Base-by-base conservation (phyloP, 1,284 basidiomycete genomes). In the Sparassis latifolia region DNA sequence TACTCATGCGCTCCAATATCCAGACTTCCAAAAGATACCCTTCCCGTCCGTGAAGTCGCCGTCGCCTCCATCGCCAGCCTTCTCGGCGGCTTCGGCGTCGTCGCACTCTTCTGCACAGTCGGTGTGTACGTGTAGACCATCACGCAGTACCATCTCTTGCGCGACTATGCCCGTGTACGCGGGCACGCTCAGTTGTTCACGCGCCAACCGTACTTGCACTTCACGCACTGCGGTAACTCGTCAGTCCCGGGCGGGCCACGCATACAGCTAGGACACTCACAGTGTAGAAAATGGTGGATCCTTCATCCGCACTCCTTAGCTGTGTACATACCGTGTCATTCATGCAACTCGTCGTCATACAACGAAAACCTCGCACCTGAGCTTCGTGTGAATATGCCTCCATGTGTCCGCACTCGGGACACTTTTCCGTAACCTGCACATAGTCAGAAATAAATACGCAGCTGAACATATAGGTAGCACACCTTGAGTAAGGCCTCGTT, bases 301-400 rank as follows among this genome's bases (percentile, higher is more conserved):
- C 92, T 74, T 94, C 92, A 68, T 95, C 92, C 33, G 90, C 92
- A 58, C 89, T 89, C 49, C 92, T 80, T 61, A 93, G 73, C 84
- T 93, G 71, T 62, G 20, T 20, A 20, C 20, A 20, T 20, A 66
- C 62, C 5, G 29, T 35, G 44, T 9, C 27, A 42, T 42, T 28
- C 6, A 12, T 5, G 28, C 28, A 7, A 38, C 7, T 38, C n/a
- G 35, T n/a, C n/a, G 7, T 38, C 35, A 7, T 38, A 6, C 6
- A 28, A 12, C 10, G 40, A 39, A 10, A 10, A 12, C 20, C 10
- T 64, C 76, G 43, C 57, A 83, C 86, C 78, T 89, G 88, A 66
- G 82, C 79, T 61, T 89, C 86, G 65, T 86, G 85, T 48, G 85
- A 87, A 59, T 79, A 89, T 29, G 88, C 87, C 59, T 86, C 84